phyloP scores from a whole-genome alignment of 2,329 filamentous ascomycete species.

The Arthrobotrys sinensis region DNA sequence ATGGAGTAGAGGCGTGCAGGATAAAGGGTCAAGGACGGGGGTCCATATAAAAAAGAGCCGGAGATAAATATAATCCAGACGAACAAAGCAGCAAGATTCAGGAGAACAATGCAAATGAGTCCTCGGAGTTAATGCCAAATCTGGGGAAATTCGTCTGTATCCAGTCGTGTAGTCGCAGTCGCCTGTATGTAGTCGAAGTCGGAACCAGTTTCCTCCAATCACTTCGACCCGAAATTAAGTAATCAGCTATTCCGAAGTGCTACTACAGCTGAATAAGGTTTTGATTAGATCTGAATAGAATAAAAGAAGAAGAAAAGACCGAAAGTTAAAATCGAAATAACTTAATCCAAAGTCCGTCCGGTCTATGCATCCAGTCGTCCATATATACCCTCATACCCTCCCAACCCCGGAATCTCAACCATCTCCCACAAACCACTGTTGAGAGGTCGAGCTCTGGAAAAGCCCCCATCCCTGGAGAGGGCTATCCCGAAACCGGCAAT shows the following conservation, averaged over 20 bases:
- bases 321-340: background rate
- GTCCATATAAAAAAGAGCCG: conserved; percentile 7
- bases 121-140: background rate
- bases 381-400: conserved; percentile 18
- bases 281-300: conserved; percentile 14
- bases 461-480: background rate
- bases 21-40: background rate
- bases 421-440: conserved; percentile 9
- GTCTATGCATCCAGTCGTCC: background rate
- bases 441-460: conserved; percentile 24
- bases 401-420: conserved; percentile 5
- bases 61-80: conserved; percentile 15
- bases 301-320: background rate
- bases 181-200: conserved; percentile 6
- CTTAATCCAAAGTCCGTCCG: conserved; percentile 19
- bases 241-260: conserved; percentile 32
- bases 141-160: conserved; percentile 9
- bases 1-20: conserved; percentile 2
- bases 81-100: background rate
- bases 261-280: conserved; percentile 26
- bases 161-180: conserved; percentile 11
- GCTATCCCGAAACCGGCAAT: conserved; percentile 19
- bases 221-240: conserved; percentile 16
- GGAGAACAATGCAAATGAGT: background rate
- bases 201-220: conserved; percentile 27